Evolutionary conservation across 106 monocot species (phyloP), one percentile per base, ranked within the genome.

Genomic region (Dendrobium officinale): DNA sequence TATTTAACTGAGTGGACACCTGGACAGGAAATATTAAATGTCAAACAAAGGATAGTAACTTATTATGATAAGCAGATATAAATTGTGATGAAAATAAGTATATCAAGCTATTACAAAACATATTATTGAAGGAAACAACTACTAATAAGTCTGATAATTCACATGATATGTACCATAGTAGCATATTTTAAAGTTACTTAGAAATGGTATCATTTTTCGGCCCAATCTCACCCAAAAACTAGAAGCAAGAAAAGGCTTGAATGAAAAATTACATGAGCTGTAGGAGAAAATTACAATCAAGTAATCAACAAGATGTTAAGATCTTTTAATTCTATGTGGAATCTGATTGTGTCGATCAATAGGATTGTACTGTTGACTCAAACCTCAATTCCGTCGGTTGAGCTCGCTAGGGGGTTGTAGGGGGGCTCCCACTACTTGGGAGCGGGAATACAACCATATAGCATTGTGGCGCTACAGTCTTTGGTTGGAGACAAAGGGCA

Each of bases 1-100:
- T 92, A 83, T 99, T 99, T 81, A 99, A 87, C 82, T 99, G 98
- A 84, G 81, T 84, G 17, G 95, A 93, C 4, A 99, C 98, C 98
- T 99, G 87, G 75, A 89, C 76, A 67, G 5, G 19, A 29, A 11
- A 78, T 43, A n/a, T 40, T 72, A 27, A 40, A 72, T 66, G 6
- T 33, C 43, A 74, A 44, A 6, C 43, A 74, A 74, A 74, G 27
- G 26, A 26, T 26, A 77, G 9, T 29, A 77, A 54, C n/a, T 45
- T 45, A 45, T 33, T 24, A 45, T 75, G 18, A 48, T 2, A 42
- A 13, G 10, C 37, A 54, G 13, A 18, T 11, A 26, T 48, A 51
- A 54, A 77, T 51, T 29, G 51, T 51, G 51, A 29, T 42, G 2
- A 42, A 43, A 43, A 20, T 43, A 19, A 44, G 3, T 40, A 33